These are phyloP conservation scores for Gomphus sp. DNA, from an alignment of 1,284 basidiomycete genomes.

Conservation along the genomic window DNA sequence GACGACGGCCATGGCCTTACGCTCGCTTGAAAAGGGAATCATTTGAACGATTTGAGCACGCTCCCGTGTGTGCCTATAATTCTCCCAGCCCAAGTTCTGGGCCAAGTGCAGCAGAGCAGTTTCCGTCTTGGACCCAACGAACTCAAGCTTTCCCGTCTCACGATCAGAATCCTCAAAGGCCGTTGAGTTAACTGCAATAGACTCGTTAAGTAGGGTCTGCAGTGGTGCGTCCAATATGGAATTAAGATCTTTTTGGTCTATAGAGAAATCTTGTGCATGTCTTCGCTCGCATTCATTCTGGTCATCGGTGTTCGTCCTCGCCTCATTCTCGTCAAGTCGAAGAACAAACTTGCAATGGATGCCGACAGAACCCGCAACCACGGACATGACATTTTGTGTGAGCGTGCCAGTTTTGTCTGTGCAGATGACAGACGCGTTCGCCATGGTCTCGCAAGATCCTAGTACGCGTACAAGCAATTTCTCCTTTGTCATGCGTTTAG, in stretches of 20 bases:
- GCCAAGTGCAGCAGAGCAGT: slow-evolving; percentile 87
- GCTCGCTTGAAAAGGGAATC: slow-evolving; percentile 91
- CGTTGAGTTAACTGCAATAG: slow-evolving; percentile 90
- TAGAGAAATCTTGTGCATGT: slow-evolving; percentile 67
- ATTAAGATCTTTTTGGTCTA: slow-evolving; percentile 72
- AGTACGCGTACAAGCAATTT: slow-evolving; percentile 93
- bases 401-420: slow-evolving; percentile 95
- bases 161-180: slow-evolving; percentile 84
- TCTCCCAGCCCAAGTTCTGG: slow-evolving; percentile 77
- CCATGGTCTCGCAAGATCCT: slow-evolving; percentile 98
- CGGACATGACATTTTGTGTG: slow-evolving; percentile 91
- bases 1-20: slow-evolving; percentile 95
- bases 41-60: slow-evolving; percentile 70
- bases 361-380: slow-evolving; percentile 93
- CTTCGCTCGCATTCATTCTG: slow-evolving; percentile 22
- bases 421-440: slow-evolving; percentile 92
- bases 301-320: slow-evolving; percentile 57
- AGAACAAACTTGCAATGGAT: slow-evolving; percentile 91
- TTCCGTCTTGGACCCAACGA: slow-evolving; percentile 96
- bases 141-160: slow-evolving; percentile 54
- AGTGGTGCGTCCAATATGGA: slow-evolving; percentile 54
- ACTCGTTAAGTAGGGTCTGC: slow-evolving; percentile 69
- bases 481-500: slow-evolving; percentile 92
- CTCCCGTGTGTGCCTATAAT: slow-evolving; percentile 67
- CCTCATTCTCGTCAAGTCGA: slow-evolving; percentile 64